Conservation (phyloP, 75 land plant species). For the Adiantum capillusveneris region DNA sequence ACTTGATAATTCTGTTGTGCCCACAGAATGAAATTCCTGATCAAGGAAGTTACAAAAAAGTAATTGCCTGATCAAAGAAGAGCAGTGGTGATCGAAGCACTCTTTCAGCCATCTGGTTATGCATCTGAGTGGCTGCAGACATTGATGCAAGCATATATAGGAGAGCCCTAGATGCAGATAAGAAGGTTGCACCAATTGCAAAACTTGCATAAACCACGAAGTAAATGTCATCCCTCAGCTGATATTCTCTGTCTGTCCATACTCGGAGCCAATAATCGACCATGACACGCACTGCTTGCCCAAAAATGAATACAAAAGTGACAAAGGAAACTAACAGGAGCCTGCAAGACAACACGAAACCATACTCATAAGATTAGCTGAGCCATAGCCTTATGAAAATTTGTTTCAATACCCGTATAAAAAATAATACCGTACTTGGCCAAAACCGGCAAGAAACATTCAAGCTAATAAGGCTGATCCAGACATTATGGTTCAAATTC, state of each 20-base stretch:
- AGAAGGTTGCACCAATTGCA: constrained; percentile 11
- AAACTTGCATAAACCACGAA: constrained; percentile 19
- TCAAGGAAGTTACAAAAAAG: too few relatives aligned
- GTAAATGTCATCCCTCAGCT: constrained; percentile 10
- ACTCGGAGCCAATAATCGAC: constrained; percentile 32
- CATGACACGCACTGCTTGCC: constrained; percentile 29
- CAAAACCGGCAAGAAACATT: too few relatives aligned
- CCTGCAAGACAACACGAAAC: too few relatives aligned
- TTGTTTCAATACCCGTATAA: too few relatives aligned
- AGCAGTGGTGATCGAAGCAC: constrained; percentile 26
- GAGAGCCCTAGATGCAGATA: constrained; percentile 13
- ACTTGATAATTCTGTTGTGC: too few relatives aligned
- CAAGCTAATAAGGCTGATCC: too few relatives aligned
- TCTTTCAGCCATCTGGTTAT: constrained; percentile 21
- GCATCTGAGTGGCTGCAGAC: constrained; percentile 22
- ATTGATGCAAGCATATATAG: constrained; percentile 15
- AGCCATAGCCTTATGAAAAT: too few relatives aligned
- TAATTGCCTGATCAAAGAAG: constrained; percentile 26
- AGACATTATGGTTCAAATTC: too few relatives aligned
- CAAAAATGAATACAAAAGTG: constrained; percentile 11
- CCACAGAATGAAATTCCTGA: too few relatives aligned
- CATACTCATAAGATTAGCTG: too few relatives aligned
- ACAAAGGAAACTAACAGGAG: constrained; percentile 10
- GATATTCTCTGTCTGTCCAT: constrained; percentile 20
- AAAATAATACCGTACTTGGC: too few relatives aligned